Conservation (phyloP, 1,139 yeast species). For the Kurtzmaniella natalensis region DNA sequence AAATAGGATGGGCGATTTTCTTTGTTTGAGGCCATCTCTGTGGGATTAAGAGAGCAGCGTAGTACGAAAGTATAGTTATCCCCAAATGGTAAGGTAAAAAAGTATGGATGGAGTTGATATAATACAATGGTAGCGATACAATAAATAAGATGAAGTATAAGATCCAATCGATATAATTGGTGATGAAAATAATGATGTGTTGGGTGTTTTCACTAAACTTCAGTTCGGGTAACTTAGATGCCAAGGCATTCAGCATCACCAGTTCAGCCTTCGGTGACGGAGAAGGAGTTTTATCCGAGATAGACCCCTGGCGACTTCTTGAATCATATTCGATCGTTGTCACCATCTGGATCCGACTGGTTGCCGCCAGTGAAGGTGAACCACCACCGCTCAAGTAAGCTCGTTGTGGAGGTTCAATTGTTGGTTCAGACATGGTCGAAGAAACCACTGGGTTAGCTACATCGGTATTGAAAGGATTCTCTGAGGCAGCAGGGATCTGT, state of each 20-base stretch:
- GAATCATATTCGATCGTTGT: too few relatives aligned
- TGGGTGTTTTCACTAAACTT: constrained; percentile 14
- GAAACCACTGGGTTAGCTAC: not conserved
- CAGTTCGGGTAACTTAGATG: not conserved
- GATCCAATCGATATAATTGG: constrained; percentile 53
- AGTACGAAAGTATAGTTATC: constrained; percentile 54
- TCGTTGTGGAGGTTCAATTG: not conserved
- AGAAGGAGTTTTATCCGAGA: constrained; percentile 1
- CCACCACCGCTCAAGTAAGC: constrained; percentile 1
- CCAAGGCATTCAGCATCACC: not conserved
- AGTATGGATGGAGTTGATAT: constrained; percentile 40
- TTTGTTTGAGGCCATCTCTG: constrained; percentile 41
- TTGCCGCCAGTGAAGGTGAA: not conserved
- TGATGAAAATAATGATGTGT: constrained; percentile 34
- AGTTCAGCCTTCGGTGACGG: constrained; percentile 2
- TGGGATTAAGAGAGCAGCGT: constrained; percentile 48
- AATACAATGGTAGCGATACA: constrained; percentile 55
- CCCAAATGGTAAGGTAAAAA: constrained; percentile 62
- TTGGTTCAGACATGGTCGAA: not conserved
- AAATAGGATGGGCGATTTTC: constrained; percentile 65
- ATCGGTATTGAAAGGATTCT: constrained; percentile 14
- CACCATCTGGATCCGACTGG: not conserved
- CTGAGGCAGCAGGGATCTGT: constrained; percentile 6
- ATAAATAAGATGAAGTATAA: constrained; percentile 44
- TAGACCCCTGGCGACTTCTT: not conserved